These are phyloP conservation scores for Cenchrus fungigraminus DNA, from an alignment of 176 grass and related monocot genomes.

Conservation along the genomic window DNA sequence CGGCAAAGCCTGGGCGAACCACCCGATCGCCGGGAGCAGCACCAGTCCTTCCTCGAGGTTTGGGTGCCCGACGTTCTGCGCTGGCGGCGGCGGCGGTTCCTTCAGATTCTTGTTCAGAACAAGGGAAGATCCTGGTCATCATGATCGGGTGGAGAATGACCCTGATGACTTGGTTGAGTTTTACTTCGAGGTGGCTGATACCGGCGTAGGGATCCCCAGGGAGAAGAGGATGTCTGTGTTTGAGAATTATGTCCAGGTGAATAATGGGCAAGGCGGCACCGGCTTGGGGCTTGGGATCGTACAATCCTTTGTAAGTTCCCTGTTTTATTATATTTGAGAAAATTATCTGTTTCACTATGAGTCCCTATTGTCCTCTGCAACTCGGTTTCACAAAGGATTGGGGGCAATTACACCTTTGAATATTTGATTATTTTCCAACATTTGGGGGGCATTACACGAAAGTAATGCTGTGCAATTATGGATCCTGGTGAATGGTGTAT, in stretches of 20 bases:
- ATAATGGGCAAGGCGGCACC: slow-evolving; percentile 68
- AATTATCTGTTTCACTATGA: too few species aligned
- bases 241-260: slow-evolving; percentile 85
- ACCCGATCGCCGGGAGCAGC: slow-evolving; percentile 33
- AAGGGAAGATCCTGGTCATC: neutral
- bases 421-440: too few species aligned
- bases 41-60: slow-evolving; percentile 37
- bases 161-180: slow-evolving; percentile 49
- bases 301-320: slow-evolving; percentile 80
- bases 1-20: slow-evolving; percentile 73
- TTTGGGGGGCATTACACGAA: too few species aligned
- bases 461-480: too few species aligned
- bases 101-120: slow-evolving; percentile 21
- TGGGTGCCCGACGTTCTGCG: neutral
- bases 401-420: too few species aligned
- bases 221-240: slow-evolving; percentile 79
- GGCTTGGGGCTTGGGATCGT: slow-evolving; percentile 89
- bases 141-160: slow-evolving; percentile 29
- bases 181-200: slow-evolving; percentile 76
- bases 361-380: too few species aligned
- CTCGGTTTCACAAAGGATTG: too few species aligned
- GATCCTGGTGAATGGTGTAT: too few species aligned
- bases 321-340: neutral
- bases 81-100: neutral
- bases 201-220: slow-evolving; percentile 66